Evolutionary conservation across 2,329 filamentous ascomycete species (phyloP).

Genomic region (Ceratocystis destructans): DNA sequence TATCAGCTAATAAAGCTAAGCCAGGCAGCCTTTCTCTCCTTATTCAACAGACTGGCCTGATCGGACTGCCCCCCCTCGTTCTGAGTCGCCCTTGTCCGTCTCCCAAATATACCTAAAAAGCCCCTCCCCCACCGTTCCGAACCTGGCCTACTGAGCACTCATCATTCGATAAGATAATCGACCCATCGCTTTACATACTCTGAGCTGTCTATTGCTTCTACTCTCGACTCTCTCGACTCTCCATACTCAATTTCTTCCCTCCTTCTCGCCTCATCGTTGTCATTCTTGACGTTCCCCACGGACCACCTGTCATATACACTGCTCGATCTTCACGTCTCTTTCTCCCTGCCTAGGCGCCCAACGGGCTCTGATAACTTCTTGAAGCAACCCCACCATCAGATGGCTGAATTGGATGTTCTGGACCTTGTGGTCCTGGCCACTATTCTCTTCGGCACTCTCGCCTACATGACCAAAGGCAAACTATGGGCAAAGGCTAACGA

Average conservation of each 20-base stretch:
- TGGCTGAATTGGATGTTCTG: conserved; percentile 93
- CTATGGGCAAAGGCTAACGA: conserved; percentile 84
- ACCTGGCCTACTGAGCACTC: not conserved
- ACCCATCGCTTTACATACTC: not conserved
- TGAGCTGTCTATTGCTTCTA: not conserved
- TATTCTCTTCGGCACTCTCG: conserved; percentile 73
- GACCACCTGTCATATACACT: not conserved
- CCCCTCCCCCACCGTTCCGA: not conserved
- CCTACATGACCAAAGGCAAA: conserved; percentile 96
- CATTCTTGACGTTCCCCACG: not conserved
- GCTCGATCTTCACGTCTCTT: not conserved
- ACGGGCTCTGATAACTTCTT: not conserved
- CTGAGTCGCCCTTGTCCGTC: not conserved
- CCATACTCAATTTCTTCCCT: not conserved
- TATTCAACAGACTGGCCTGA: not conserved
- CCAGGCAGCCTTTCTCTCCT: not conserved
- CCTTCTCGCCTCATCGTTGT: not conserved
- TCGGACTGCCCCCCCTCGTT: not conserved
- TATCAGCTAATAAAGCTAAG: not conserved
- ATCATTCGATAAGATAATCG: not conserved
- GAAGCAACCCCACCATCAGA: conserved; percentile 31
- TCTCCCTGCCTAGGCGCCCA: not conserved
- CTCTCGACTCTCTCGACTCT: not conserved
- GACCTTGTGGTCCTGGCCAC: conserved; percentile 82
- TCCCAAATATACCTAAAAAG: not conserved